phyloP scores from a whole-genome alignment of 257 asterid species.

The Capsicum rhomboideum region DNA sequence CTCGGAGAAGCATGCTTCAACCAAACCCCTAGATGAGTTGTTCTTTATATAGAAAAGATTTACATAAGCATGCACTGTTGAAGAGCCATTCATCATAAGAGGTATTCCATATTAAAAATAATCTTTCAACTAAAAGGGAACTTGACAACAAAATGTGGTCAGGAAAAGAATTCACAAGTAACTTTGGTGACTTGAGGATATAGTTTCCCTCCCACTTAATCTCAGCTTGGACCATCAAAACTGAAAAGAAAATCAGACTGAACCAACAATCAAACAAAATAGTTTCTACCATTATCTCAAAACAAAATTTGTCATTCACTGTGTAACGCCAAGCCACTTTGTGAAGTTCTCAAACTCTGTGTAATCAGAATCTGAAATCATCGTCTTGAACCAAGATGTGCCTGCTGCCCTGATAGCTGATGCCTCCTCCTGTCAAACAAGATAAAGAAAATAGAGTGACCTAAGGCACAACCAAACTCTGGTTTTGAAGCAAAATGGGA shows the following conservation, averaged over 20 bases:
- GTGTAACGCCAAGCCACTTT: slow-evolving; percentile 79
- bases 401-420: slow-evolving; percentile 55
- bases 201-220: neutral
- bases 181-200: neutral
- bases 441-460: neutral
- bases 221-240: neutral
- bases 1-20: no score
- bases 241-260: neutral
- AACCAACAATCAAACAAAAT: neutral
- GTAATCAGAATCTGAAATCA: slow-evolving; percentile 83
- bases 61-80: neutral
- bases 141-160: slow-evolving; percentile 8
- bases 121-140: neutral
- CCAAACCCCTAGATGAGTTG: no score
- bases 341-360: slow-evolving; percentile 77
- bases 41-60: no score
- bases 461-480: neutral
- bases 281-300: neutral
- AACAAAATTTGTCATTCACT: slow-evolving; percentile 25
- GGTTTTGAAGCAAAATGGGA: neutral
- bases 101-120: neutral
- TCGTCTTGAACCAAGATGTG: slow-evolving; percentile 75
- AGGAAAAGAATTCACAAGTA: neutral
- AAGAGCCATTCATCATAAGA: neutral
- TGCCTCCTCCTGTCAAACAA: slow-evolving; percentile 64